Evolutionary conservation across 139 green algal genomes (phyloP), one percentile per base, ranked within the genome.

Genomic region (Haematococcus lacustris): DNA sequence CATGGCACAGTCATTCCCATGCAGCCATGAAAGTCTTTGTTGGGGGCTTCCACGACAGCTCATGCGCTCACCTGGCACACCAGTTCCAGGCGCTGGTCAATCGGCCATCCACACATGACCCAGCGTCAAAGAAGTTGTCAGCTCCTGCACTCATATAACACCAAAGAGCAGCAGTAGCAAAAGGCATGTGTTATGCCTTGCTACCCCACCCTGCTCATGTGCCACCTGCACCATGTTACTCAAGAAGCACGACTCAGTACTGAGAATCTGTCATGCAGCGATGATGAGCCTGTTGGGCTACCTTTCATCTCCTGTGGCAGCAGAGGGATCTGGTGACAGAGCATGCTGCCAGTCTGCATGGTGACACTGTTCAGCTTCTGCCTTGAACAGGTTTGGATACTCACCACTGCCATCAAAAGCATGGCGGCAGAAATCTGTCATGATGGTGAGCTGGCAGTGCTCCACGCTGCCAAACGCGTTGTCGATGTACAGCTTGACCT

Each of bases 21-120:
- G 13, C 47, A 57, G 47, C 47, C n/a, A n/a, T n/a, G n/a, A n/a
- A n/a, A n/a, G n/a, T n/a, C n/a, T n/a, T n/a, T n/a, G n/a, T n/a
- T n/a, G n/a, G n/a, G n/a, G n/a, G n/a, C n/a, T n/a, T n/a, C n/a
- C n/a, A n/a, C n/a, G n/a, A n/a, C n/a, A n/a, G n/a, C n/a, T n/a
- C n/a, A n/a, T n/a, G n/a, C n/a, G n/a, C n/a, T n/a, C n/a, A n/a
- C n/a, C n/a, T n/a, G n/a, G 50, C 83, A 82, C 87, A 92, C 92
- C 93, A 98, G 81, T 97, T 96, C 93, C 93, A 98, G 7, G 92
- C 92, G 32, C 74, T 89, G 0, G 93, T 98, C 13, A 98, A 83
- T 23, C 93, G 85, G 26, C 93, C 93, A 74, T 98, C 93, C 71
- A 98, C 96, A 85, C 93, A 98, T 51, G 76, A 89, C 64, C 91